Evolutionary conservation across 1,139 yeast genomes (phyloP).

Genomic region (Entelexis sorbosivorans): DNA sequence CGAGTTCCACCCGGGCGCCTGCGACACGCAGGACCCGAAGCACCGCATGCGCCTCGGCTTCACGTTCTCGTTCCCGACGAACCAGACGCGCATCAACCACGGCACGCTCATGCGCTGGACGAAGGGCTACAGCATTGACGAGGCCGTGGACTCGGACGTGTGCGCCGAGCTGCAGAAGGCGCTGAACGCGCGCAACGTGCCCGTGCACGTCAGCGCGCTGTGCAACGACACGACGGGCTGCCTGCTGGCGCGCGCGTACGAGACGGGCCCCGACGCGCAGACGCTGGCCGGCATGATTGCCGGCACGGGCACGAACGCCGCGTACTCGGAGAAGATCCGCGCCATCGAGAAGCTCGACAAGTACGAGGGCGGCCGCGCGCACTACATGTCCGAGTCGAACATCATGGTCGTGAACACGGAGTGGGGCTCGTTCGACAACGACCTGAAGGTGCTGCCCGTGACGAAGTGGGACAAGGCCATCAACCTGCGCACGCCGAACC

Average conservation of each 20-base stretch:
- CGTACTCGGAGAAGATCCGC: slow-evolving; percentile 65
- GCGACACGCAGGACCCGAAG: slow-evolving; percentile 23
- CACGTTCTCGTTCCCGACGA: slow-evolving; percentile 85
- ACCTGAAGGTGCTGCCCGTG: slow-evolving; percentile 55
- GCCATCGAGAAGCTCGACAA: slow-evolving; percentile 55
- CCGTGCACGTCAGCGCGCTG: slow-evolving; percentile 72
- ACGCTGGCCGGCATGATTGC: slow-evolving; percentile 81
- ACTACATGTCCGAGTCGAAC: slow-evolving; percentile 29
- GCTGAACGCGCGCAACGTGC: slow-evolving; percentile 45
- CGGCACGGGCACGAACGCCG: slow-evolving; percentile 96
- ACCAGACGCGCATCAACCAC: slow-evolving; percentile 63
- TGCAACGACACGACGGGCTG: slow-evolving; percentile 96
- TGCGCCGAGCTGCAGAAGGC: slow-evolving; percentile 61
- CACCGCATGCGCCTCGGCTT: slow-evolving; percentile 46
- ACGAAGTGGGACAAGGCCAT: slow-evolving; percentile 63
- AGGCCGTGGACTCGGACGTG: slow-evolving; percentile 73
- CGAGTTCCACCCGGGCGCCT: slow-evolving; percentile 45
- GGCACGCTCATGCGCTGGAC: slow-evolving; percentile 91
- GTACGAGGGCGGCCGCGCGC: slow-evolving; percentile 22
- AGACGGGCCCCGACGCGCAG: slow-evolving; percentile 44
- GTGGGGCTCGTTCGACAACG: slow-evolving; percentile 95
- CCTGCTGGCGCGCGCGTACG: slow-evolving; percentile 72
- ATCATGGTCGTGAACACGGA: slow-evolving; percentile 91
- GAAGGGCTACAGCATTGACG: slow-evolving; percentile 78
- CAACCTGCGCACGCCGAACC: slow-evolving; percentile 66